Evolutionary conservation across 2,329 filamentous ascomycete genomes (phyloP), one percentile per base, ranked within the genome.

Genomic region (Tricladium varicosporioides): DNA sequence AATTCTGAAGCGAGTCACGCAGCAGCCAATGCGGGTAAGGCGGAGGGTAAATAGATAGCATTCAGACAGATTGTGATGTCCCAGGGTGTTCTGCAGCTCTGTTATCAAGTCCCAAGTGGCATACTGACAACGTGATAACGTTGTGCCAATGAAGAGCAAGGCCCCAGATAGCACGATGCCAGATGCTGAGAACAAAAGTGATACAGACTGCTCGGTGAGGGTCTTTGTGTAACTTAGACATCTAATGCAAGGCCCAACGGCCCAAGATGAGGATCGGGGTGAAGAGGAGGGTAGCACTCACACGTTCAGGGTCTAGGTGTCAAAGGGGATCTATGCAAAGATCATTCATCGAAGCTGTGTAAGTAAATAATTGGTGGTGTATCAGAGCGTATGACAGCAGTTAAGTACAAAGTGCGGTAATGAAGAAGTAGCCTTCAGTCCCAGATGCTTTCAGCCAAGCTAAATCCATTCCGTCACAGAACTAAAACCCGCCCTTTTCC

Each of bases 181-280:
- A 45, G 43, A 58, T 31, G 19, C 50, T 55, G 56, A 54, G 55
- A 55, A 54, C 53, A 55, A 57, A 57, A 57, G 59, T 53, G 57
- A 31, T 16, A 36, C 48, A 22, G 33, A 14, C 31, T 15, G 19
- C 43, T 40, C 36, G n/a, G 36, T 40, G 36, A 27, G 43, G 22
- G 18, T 27, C 46, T 57, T 57, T 57, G 55, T 57, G 51, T 43
- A 13, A 19, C 51, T 36, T 33, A n/a, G 46, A 5, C 13, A 31
- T 15, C 46, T n/a, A 48, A 22, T 27, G 22, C 22, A 27, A 27
- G 22, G 22, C 22, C 22, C 22, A 27, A 27, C 22, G 22, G 22
- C 22, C 22, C 22, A 27, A 27, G 22, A 27, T 27, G 22, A 27
- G 7, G 22, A 27, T 7, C 22, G 7, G 22, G 22, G 22, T 27